phyloP scores from a whole-genome alignment of 2,329 filamentous ascomycete species.

The Penicillium sumatraense region DNA sequence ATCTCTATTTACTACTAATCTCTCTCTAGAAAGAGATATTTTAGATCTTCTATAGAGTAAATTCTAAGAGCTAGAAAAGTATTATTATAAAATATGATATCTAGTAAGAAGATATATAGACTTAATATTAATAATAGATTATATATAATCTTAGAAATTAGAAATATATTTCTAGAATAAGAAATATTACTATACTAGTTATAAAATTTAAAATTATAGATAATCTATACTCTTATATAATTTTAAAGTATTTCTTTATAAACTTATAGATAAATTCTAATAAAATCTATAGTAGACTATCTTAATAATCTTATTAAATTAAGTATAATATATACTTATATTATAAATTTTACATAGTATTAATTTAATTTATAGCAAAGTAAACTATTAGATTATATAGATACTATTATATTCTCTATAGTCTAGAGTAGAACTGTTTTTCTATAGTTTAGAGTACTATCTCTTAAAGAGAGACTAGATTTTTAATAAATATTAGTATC shows the following conservation, averaged over 20 bases:
- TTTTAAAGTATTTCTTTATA: neutral
- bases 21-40: neutral
- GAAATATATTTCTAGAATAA: constrained; percentile 3
- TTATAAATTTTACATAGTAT: neutral
- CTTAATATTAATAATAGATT: constrained; percentile 1
- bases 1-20: constrained; percentile 1
- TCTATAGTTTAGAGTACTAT: neutral
- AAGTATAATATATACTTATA: neutral
- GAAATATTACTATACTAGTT: neutral
- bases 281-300: neutral
- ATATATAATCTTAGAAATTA: constrained; percentile 1
- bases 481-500: neutral
- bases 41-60: neutral
- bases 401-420: neutral
- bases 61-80: neutral
- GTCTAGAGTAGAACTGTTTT: neutral
- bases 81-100: neutral
- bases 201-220: neutral
- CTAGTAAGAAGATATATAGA: constrained; percentile 2
- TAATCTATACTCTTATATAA: neutral
- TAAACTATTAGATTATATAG: neutral
- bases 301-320: neutral
- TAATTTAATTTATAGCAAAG: constrained; percentile 2
- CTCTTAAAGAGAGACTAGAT: neutral
- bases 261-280: neutral